Evolutionary conservation across 202 grass and related monocot genomes (phyloP).

Genomic region (Bolboschoenoplectus hybrid): DNA sequence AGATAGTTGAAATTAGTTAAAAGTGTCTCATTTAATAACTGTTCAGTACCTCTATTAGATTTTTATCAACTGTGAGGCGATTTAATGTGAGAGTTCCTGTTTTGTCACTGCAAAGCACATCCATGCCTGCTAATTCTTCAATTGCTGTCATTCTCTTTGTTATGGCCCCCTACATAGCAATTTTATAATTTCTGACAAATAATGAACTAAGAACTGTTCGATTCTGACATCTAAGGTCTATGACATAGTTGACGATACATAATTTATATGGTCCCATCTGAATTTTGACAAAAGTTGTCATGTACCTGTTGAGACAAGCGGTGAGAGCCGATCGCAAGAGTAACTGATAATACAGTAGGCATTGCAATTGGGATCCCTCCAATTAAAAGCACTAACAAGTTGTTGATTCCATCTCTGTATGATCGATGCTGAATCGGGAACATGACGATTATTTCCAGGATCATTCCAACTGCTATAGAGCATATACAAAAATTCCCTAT

Average conservation of each 20-base stretch:
- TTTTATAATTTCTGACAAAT: background rate
- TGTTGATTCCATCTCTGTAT: constrained; percentile 74
- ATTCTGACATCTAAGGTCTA: background rate
- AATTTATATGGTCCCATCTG: background rate
- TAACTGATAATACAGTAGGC: constrained; percentile 83
- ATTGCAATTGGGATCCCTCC: constrained; percentile 82
- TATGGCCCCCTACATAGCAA: constrained; percentile 65
- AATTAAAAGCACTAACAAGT: constrained; percentile 79
- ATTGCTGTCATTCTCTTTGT: constrained; percentile 91
- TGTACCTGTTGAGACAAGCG: constrained; percentile 70
- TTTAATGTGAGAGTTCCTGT: constrained; percentile 83
- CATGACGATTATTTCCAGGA: constrained; percentile 84
- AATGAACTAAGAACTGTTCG: background rate
- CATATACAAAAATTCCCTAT: constrained; percentile 92
- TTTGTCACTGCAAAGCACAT: constrained; percentile 89
- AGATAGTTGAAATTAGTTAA: background rate
- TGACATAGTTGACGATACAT: background rate
- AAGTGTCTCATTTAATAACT: background rate
- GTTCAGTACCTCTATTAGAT: constrained; percentile 61
- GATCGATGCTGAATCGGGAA: constrained; percentile 65
- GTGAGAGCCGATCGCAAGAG: constrained; percentile 82
- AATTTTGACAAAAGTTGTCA: background rate
- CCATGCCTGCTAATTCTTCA: constrained; percentile 85
- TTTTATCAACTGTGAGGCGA: constrained; percentile 72
- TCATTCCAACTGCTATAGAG: constrained; percentile 65